Percentiles rank a stretch among this genome's conserved stretches.
These are phyloP conservation scores for Aspergillus saccharolyticus DNA, from an alignment of 495 filamentous ascomycete genomes.

Conservation along the genomic window DNA sequence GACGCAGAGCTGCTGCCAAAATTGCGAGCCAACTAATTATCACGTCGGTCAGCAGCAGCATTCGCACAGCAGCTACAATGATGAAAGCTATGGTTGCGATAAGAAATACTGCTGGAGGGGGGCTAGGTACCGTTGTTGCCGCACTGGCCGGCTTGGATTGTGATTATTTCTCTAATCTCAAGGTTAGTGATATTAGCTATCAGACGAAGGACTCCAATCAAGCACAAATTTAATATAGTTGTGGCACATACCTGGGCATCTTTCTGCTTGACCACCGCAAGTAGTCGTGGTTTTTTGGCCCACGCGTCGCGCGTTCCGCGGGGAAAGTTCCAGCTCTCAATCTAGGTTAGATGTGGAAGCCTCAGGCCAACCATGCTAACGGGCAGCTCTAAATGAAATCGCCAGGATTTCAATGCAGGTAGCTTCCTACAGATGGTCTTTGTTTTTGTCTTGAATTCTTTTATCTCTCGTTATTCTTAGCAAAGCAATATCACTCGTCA, in stretches of 20 bases:
- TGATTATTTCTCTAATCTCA: constrained; percentile 85
- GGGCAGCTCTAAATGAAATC: background rate
- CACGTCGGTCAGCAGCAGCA: constrained; percentile 4
- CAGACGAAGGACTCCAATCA: background rate
- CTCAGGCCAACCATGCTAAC: constrained; percentile 24
- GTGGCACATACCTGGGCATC: constrained; percentile 42
- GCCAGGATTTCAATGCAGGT: background rate
- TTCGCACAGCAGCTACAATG: background rate
- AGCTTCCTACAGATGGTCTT: too few relatives aligned
- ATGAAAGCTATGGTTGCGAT: constrained; percentile 7
- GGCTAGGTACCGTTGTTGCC: constrained; percentile 84
- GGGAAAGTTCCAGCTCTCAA: constrained; percentile 22
- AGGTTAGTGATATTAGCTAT: constrained; percentile 2
- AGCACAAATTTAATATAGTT: background rate
- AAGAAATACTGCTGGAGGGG: background rate
- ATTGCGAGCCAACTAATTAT: constrained; percentile 75
- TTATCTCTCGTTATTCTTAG: too few relatives aligned
- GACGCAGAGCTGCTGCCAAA: constrained; percentile 96
- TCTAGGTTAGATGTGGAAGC: constrained; percentile 12
- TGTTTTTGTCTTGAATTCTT: too few relatives aligned
- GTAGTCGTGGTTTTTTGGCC: constrained; percentile 22
- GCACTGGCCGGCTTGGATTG: constrained; percentile 97
- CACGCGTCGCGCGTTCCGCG: constrained; percentile 41
- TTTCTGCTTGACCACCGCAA: constrained; percentile 24
- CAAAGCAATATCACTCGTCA: too few relatives aligned